These are phyloP conservation scores for Sporodiniella umbellata DNA, from an alignment of 371 early-diverging fungal species.

Conservation along the genomic window DNA sequence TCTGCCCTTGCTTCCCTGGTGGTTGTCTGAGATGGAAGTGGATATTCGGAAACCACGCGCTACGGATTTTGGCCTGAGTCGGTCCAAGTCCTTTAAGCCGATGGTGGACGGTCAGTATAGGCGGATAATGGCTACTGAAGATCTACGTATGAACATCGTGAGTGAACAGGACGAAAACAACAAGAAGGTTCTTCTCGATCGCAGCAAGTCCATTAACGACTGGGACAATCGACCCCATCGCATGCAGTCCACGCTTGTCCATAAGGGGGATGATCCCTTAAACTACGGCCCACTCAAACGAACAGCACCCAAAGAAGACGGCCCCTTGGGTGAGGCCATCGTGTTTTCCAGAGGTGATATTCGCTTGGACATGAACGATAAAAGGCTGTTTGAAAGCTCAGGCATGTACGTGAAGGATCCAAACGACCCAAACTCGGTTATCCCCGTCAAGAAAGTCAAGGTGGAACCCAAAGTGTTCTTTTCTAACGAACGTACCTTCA, in stretches of 20 bases:
- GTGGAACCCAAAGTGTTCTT: conserved; percentile 99
- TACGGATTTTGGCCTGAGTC: conserved; percentile 50
- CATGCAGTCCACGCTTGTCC: conserved; percentile 20
- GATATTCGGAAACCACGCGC: conserved; percentile 79
- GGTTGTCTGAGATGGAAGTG: conserved; percentile 93
- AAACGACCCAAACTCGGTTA: conserved; percentile 15
- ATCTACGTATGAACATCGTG: conserved; percentile 23
- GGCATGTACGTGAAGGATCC: conserved; percentile 16
- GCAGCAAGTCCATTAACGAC: neutral
- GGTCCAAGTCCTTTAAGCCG: conserved; percentile 45
- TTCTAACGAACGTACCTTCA: conserved; percentile 99
- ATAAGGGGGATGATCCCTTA: conserved; percentile 20
- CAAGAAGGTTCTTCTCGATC: neutral
- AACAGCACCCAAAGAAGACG: conserved; percentile 1
- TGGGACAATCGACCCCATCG: conserved; percentile 23
- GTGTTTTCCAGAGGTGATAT: conserved; percentile 21
- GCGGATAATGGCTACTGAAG: conserved; percentile 38
- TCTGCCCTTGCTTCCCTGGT: conserved; percentile 95
- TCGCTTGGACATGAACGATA: conserved; percentile 16
- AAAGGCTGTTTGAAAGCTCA: conserved; percentile 8
- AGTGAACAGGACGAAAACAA: neutral
- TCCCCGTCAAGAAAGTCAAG: conserved; percentile 73
- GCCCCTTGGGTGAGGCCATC: conserved; percentile 21
- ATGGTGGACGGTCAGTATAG: conserved; percentile 44
- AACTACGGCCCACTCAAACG: conserved; percentile 19